Evolutionary conservation across 176 grass and related monocot species (phyloP), one percentile per base, ranked within the genome.

Genomic region (Musa acuminata): DNA sequence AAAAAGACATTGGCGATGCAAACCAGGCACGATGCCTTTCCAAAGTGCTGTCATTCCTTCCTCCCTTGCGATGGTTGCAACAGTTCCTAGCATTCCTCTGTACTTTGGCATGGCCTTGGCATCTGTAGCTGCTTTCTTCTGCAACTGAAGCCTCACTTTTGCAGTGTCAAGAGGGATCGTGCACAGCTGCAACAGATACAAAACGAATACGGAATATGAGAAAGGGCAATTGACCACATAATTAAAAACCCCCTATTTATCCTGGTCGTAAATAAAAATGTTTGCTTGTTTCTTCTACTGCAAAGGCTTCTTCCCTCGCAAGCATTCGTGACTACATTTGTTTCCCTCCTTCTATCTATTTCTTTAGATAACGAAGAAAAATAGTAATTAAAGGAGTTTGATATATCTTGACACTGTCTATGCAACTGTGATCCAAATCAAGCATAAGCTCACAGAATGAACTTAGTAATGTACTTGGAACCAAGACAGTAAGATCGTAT

Each of bases 91-190:
- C 85, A 79, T 81, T 68, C 93, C 93, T 22, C 84, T 85, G 85
- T 87, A 87, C 71, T 87, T 87, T 26, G 55, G 64, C 68, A 51
- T 26, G 1, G 29, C 75, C 22, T 13, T 0, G 24, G 24, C 73
- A 68, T 77, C 64, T 13, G 64, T 8, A 2, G 80, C 49, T 3
- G 76, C 79, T 80, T 90, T 89, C 85, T 85, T 92, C 53, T 96
- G 93, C 74, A 96, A 77, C 89, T 92, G 93, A 84, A 96, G 93
- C 54, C 90, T 87, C 73, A 96, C 90, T 77, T 96, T 96, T 77
- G 93, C 93, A 58, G 87, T 96, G 85, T 96, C 93, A 49, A 92
- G 81, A 76, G 90, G 93, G 82, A 96, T 92, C 20, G 93, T 96
- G 76, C 87, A 87, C 21, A 89, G 74, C 93, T 92, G 22, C 60